Base-by-base conservation (phyloP, 257 asterid species). In the Rubia yunnanensis region DNA sequence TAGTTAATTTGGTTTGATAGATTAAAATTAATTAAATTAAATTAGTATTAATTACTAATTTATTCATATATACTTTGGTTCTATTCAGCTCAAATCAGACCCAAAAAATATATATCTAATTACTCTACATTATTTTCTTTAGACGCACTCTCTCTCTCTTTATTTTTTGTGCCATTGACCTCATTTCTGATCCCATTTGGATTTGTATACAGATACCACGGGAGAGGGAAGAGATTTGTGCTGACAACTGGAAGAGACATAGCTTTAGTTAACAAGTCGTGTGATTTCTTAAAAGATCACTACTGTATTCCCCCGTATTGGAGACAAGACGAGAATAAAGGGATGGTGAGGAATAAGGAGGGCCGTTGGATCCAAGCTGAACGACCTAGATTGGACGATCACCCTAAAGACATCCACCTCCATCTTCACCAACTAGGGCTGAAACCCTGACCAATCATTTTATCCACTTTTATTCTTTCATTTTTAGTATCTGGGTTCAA, bases 261-360 rank as follows among this genome's bases (percentile, higher is more conserved):
- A 23, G 86, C 91, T 7, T 68, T 85, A 52, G 88, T 85, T 18
- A 85, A 85, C 59, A 85, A 82, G 60, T 76, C 63, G 1, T 72
- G 88, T 34, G 86, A 80, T 59, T 80, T 80, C 71, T 67, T 85
- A 69, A 80, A 80, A 35, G 83, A 82, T 53, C 80, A 82, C 24
- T 71, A 65, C 6, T 71, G 79, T 55, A 72, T 85, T 38, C 88
- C 88, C 27, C 84, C 88, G 10, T 24, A n/a, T 15, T 85, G 91
- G 91, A 74, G 83, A 66, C 88, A 82, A 41, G 76, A 78, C 52
- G 73, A 71, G 58, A 85, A 85, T 76, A 82, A 80, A 66, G 84
- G 88, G 14, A 80, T 85, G 91, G 80, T 80, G 10, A 76, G 70
- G 68, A 78, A 75, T 69, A 28, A 73, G 27, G 85, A 84, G 5